These are phyloP conservation scores for Vishniacozyma victoriae DNA, from an alignment of 768 basidiomycete genomes.

Conservation along the genomic window DNA sequence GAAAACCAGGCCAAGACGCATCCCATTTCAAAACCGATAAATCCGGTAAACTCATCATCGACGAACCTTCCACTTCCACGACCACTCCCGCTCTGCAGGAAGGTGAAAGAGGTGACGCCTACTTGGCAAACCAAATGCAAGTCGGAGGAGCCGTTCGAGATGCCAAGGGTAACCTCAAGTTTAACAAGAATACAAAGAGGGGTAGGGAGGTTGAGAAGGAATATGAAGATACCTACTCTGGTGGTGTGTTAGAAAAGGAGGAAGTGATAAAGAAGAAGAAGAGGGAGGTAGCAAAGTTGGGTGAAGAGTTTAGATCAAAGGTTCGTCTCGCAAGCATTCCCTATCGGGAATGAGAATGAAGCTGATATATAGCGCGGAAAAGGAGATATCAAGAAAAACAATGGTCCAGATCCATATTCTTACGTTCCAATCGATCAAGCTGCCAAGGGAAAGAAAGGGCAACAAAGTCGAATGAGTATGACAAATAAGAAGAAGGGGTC, in stretches of 20 bases:
- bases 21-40: conserved; percentile 79
- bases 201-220: conserved; percentile 64
- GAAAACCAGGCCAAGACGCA: conserved; percentile 80
- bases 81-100: not conserved
- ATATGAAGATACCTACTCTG: conserved; percentile 68
- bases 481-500: conserved; percentile 48
- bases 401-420: conserved; percentile 81
- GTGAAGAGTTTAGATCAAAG: conserved; percentile 93
- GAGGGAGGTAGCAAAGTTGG: conserved; percentile 55
- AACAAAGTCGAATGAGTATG: conserved; percentile 29
- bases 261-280: conserved; percentile 52
- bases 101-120: conserved; percentile 59
- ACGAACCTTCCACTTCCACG: conserved; percentile 52
- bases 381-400: conserved; percentile 83
- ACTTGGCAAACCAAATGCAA: conserved; percentile 73
- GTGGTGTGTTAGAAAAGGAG: conserved; percentile 51
- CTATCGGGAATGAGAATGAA: conserved; percentile 6
- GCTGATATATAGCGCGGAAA: conserved; percentile 66
- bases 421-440: conserved; percentile 81
- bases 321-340: conserved; percentile 51
- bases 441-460: conserved; percentile 54
- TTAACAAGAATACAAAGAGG: conserved; percentile 96
- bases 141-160: conserved; percentile 86
- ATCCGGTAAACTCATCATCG: conserved; percentile 45
- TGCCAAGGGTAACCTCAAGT: conserved; percentile 76